Conservation (phyloP, 768 basidiomycete species). For the Lyophyllum semitale region DNA sequence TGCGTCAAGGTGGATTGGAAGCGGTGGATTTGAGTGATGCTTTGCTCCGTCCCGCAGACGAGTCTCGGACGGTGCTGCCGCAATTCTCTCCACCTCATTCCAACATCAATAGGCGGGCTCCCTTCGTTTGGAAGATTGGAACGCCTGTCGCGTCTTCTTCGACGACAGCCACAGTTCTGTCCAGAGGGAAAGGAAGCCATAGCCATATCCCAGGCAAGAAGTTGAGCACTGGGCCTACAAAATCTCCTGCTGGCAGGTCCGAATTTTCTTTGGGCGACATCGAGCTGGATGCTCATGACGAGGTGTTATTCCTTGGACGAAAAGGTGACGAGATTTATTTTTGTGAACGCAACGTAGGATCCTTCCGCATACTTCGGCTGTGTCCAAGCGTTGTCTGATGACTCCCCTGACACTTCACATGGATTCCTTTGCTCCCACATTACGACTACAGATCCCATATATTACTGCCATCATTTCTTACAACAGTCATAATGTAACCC, state of each 20-base stretch:
- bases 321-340: constrained; percentile 77
- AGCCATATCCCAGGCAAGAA: constrained; percentile 48
- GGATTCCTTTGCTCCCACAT: not conserved
- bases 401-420: not conserved
- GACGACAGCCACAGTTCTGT: constrained; percentile 38
- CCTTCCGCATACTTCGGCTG: constrained; percentile 77
- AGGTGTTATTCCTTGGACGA: constrained; percentile 81
- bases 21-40: constrained; percentile 81
- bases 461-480: constrained; percentile 9
- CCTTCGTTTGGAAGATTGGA: constrained; percentile 85
- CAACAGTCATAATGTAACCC: constrained; percentile 4
- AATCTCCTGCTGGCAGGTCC: constrained; percentile 45
- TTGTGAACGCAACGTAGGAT: constrained; percentile 73
- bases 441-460: not conserved
- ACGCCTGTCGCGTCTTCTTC: constrained; percentile 56
- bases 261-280: constrained; percentile 56
- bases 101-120: constrained; percentile 65
- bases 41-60: constrained; percentile 76
- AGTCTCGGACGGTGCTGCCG: constrained; percentile 73
- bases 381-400: constrained; percentile 37
- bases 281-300: constrained; percentile 59
- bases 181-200: constrained; percentile 41
- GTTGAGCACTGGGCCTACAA: constrained; percentile 45
- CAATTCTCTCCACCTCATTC: constrained; percentile 64
- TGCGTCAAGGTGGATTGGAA: constrained; percentile 86